Base-by-base conservation (phyloP, 2,329 filamentous ascomycete species). In the Stemphylium lycopersici region DNA sequence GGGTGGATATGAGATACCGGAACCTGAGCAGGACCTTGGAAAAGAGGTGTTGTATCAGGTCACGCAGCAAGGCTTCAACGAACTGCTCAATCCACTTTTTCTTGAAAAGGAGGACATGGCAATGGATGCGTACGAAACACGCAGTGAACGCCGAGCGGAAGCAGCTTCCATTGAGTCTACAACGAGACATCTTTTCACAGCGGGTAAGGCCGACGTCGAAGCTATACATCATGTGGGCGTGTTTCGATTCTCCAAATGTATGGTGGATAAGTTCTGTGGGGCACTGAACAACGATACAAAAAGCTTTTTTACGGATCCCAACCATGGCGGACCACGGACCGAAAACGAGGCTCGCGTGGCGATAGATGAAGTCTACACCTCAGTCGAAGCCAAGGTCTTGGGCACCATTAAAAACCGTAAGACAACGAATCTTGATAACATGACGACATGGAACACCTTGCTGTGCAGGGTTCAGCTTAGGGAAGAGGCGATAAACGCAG, bases 41-140 rank as follows among this genome's bases (percentile, higher is more conserved):
- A 91, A 89, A 63, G 91, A 98, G 70, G 89, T 97, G 3, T 79
- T 98, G 1, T 97, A 96, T 68, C 90, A 96, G 72, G 87, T 96
- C 29, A 92, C 91, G 0, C 92, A 97, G 73, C 90, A 96, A 74
- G 90, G 91, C 0, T 91, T 96, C 77, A 97, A 98, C 68, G 92
- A 98, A 75, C 80, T 98, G 2, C 84, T 99, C 0, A 91, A 98
- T 68, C 83, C 87, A 1, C 81, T 99, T 0, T 99, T 99, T 78
- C 89, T 89, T 63, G 81, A 83, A 4, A 88, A 89, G 61, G 93
- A 98, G 73, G 87, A 93, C 59, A 73, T 90, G 15, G 87, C 91
- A 77, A 67, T 95, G 55, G 82, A 86, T 49, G 87, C 87, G 10
- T 83, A 84, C 16, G 65, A 61, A 20, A 70, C 68, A 13, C 68